phyloP scores from a whole-genome alignment of 495 filamentous ascomycete species.

The Paragyromitra xinjiangensis region DNA sequence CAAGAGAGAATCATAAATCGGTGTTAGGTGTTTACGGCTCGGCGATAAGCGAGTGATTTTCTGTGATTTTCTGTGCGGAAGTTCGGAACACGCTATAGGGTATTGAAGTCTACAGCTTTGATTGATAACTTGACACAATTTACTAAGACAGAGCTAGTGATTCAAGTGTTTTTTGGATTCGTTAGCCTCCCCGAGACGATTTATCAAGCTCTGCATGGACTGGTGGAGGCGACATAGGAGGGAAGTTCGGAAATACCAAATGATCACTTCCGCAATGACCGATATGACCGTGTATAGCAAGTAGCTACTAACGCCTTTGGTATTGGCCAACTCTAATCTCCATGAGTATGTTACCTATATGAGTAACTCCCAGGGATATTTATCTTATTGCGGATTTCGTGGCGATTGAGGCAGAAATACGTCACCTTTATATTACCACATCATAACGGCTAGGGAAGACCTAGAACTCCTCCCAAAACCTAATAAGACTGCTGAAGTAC shows the following conservation, averaged over 20 bases:
- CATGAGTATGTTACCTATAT: too few relatives aligned
- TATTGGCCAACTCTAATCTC: too few relatives aligned
- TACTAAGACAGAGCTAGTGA: not conserved
- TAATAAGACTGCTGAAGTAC: not conserved
- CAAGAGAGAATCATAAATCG: not conserved
- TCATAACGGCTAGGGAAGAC: not conserved
- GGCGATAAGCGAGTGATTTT: conserved; percentile 15
- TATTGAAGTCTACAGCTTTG: not conserved
- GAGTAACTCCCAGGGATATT: too few relatives aligned
- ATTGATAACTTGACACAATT: not conserved
- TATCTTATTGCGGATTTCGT: too few relatives aligned
- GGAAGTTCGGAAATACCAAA: too few relatives aligned
- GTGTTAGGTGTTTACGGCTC: not conserved
- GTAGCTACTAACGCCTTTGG: too few relatives aligned
- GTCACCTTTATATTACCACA: not conserved
- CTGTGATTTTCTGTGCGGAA: not conserved
- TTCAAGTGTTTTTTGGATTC: not conserved
- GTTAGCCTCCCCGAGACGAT: not conserved
- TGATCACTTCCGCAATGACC: too few relatives aligned
- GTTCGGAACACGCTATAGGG: not conserved
- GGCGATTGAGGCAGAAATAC: too few relatives aligned
- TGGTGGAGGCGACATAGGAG: too few relatives aligned
- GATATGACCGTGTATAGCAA: too few relatives aligned
- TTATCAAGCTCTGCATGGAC: too few relatives aligned
- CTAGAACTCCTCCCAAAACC: not conserved